Evolutionary conservation across 305 asterid species (phyloP).

Genomic region (Ilex paraguariensis): DNA sequence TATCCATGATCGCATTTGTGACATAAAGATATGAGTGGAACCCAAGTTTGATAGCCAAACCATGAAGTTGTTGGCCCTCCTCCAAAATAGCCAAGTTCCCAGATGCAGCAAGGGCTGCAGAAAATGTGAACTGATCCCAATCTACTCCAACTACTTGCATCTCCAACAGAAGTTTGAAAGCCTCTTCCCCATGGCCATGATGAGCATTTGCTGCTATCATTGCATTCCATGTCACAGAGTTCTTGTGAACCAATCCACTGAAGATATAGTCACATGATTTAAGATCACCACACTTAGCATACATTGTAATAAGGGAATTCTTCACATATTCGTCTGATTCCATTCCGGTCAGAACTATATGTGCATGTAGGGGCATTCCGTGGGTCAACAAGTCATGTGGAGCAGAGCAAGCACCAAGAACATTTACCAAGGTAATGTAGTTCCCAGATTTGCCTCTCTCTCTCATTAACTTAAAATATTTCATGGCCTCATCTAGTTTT

Average conservation of each 20-base stretch:
- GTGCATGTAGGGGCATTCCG: conserved; percentile 70
- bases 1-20: conserved; percentile 64
- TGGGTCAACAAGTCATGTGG: conserved; percentile 41
- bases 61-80: conserved; percentile 70
- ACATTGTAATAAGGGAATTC: conserved; percentile 81
- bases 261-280: conserved; percentile 56
- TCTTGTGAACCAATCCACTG: conserved; percentile 31
- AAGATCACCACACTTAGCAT: conserved; percentile 79
- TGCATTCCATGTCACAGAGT: conserved; percentile 70
- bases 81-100: conserved; percentile 70
- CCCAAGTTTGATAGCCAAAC: conserved; percentile 67
- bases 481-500: conserved; percentile 41
- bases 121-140: conserved; percentile 74
- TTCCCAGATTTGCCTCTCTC: conserved; percentile 41
- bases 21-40: conserved; percentile 47
- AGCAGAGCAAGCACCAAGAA: conserved; percentile 64
- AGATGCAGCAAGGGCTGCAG: conserved; percentile 70
- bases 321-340: conserved; percentile 58
- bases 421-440: conserved; percentile 64
- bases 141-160: conserved; percentile 71
- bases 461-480: conserved; percentile 53
- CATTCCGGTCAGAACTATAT: conserved; percentile 44
- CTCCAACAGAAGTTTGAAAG: conserved; percentile 56
- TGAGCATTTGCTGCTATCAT: conserved; percentile 78
- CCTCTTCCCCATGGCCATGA: conserved; percentile 74